Evolutionary conservation across 2,329 filamentous ascomycete species (phyloP).

Genomic region (Aaosphaeria arxii): DNA sequence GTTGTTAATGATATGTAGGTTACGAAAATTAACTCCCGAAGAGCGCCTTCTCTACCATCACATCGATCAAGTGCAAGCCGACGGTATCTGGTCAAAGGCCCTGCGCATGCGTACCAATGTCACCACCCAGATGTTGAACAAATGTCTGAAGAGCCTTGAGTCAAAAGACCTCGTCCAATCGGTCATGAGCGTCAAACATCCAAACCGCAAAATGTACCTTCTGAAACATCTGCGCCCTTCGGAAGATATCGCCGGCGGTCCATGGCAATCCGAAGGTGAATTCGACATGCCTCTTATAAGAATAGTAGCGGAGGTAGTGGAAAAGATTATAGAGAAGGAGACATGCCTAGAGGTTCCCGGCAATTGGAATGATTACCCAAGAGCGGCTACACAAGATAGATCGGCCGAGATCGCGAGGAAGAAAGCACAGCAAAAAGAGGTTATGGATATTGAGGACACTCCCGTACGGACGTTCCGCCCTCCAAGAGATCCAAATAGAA

Average conservation of each 20-base stretch:
- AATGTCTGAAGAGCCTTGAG: constrained; percentile 80
- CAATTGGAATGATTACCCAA: constrained; percentile 39
- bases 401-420: constrained; percentile 31
- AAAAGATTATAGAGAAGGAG: constrained; percentile 67
- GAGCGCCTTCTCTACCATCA: constrained; percentile 85
- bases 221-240: constrained; percentile 78
- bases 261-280: constrained; percentile 90
- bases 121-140: constrained; percentile 78
- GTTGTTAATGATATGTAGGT: constrained; percentile 15
- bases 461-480: constrained; percentile 15
- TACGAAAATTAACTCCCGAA: constrained; percentile 55
- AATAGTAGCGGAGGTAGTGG: constrained; percentile 68
- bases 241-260: constrained; percentile 87
- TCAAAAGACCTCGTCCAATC: constrained; percentile 77
- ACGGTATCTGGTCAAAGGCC: constrained; percentile 87
- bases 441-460: constrained; percentile 33
- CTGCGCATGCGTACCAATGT: constrained; percentile 78
- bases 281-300: constrained; percentile 87
- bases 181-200: constrained; percentile 89
- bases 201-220: constrained; percentile 95
- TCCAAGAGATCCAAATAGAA: neutral
- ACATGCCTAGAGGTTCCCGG: constrained; percentile 63
- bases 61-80: constrained; percentile 80
- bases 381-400: constrained; percentile 20
- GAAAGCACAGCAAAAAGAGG: constrained; percentile 31